These are phyloP conservation scores for Mortierella sp. DNA, from an alignment of 371 early-diverging fungal genomes.

Conservation along the genomic window DNA sequence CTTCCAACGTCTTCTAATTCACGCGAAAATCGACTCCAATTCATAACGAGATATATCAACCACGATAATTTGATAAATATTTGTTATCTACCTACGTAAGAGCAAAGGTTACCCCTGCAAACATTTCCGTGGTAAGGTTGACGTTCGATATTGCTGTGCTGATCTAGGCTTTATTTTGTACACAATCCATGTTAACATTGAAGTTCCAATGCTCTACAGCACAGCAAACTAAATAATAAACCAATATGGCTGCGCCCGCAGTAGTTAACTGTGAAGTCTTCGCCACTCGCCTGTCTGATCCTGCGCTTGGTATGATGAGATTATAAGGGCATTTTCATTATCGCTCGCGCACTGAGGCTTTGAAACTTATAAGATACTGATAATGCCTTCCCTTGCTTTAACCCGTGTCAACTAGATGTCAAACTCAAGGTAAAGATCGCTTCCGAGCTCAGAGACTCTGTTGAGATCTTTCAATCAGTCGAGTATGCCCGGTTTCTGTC, in stretches of 20 bases:
- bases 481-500: conserved; percentile 87
- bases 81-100: neutral
- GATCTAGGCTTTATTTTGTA: no score
- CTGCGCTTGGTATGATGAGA: conserved; percentile 35
- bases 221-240: neutral
- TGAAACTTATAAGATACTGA: neutral
- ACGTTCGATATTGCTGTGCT: neutral
- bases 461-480: conserved; percentile 87
- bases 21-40: neutral
- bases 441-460: conserved; percentile 91
- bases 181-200: neutral
- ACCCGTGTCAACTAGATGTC: conserved; percentile 55
- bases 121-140: neutral
- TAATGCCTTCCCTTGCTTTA: neutral
- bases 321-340: neutral
- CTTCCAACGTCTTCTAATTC: neutral
- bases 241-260: conserved; percentile 42
- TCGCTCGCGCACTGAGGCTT: neutral
- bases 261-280: conserved; percentile 56
- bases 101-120: neutral
- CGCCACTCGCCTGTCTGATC: conserved; percentile 55
- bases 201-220: neutral
- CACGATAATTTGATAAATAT: neutral
- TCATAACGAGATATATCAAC: neutral
- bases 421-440: conserved; percentile 87